These are phyloP conservation scores for Phaffomyces thermotolerans DNA, from an alignment of 805 yeast genomes.

Conservation along the genomic window DNA sequence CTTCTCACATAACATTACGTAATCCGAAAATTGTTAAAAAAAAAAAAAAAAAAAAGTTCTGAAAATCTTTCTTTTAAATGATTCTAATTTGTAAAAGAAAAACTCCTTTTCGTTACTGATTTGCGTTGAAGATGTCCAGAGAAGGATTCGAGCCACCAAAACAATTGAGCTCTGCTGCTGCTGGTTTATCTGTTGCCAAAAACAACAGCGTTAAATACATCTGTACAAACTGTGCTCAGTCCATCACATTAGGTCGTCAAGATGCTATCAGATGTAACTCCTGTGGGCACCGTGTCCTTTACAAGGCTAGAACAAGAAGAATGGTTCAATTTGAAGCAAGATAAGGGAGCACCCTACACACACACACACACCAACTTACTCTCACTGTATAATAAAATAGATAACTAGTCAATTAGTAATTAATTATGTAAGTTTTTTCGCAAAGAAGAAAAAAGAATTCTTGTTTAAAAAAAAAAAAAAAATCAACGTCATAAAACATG, in stretches of 20 bases:
- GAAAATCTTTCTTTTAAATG: too few species aligned
- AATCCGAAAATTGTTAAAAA: not conserved
- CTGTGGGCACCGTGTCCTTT: conserved; percentile 96
- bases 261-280: conserved; percentile 98
- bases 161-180: conserved; percentile 79
- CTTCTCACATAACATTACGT: not conserved
- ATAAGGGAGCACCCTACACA: conserved; percentile 22
- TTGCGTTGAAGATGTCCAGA: conserved; percentile 38
- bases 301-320: conserved; percentile 96
- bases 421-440: too few species aligned
- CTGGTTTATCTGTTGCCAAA: conserved; percentile 61
- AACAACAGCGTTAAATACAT: conserved; percentile 85
- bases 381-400: not conserved
- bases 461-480: not conserved
- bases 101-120: too few species aligned
- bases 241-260: conserved; percentile 78
- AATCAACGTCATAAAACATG: conserved; percentile 8
- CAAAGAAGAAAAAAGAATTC: too few species aligned
- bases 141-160: conserved; percentile 86
- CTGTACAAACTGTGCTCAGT: conserved; percentile 94
- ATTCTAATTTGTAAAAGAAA: too few species aligned
- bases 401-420: not conserved
- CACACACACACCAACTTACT: not conserved
- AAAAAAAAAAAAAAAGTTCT: conserved; percentile 1
- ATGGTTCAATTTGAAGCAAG: conserved; percentile 89